Conservation (phyloP, 78 protist species). For the Isochrysis galbana region DNA sequence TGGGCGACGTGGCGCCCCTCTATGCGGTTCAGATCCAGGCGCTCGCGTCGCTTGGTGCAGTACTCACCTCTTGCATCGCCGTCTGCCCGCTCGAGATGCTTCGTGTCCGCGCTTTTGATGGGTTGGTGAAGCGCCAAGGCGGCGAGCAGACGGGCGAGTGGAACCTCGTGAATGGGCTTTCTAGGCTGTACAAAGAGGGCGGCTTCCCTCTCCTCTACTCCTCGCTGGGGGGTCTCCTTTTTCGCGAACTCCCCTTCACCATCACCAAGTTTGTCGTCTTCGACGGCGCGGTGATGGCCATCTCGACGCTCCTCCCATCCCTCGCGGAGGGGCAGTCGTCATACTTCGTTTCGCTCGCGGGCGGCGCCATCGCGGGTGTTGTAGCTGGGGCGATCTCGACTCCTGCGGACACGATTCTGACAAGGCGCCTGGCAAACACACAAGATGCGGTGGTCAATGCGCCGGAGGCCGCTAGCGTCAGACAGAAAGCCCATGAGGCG, state of each 20-base stretch:
- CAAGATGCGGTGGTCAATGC: background rate
- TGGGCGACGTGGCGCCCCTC: background rate
- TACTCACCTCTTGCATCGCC: background rate
- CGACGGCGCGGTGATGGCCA: background rate
- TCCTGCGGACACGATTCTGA: conserved; percentile 1
- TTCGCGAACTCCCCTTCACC: background rate
- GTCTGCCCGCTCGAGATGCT: background rate
- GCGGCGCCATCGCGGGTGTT: background rate
- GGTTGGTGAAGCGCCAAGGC: background rate
- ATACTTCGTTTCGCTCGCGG: background rate
- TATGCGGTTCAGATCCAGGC: background rate
- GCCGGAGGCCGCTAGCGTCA: background rate
- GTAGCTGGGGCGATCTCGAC: background rate
- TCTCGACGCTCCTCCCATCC: background rate
- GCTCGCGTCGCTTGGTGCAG: background rate
- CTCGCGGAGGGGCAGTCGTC: background rate
- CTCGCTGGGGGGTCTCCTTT: background rate
- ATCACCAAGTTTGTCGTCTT: background rate
- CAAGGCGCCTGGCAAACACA: no score
- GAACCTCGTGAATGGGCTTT: background rate
- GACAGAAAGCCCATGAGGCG: no score
- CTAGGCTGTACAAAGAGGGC: background rate
- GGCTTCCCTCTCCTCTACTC: background rate
- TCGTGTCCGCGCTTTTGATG: background rate
- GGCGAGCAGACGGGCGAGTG: background rate